Percentiles rank a stretch among this genome's conserved stretches.
phyloP scores from a whole-genome alignment of 2,329 filamentous ascomycete genomes.

The Cercospora beticola region DNA sequence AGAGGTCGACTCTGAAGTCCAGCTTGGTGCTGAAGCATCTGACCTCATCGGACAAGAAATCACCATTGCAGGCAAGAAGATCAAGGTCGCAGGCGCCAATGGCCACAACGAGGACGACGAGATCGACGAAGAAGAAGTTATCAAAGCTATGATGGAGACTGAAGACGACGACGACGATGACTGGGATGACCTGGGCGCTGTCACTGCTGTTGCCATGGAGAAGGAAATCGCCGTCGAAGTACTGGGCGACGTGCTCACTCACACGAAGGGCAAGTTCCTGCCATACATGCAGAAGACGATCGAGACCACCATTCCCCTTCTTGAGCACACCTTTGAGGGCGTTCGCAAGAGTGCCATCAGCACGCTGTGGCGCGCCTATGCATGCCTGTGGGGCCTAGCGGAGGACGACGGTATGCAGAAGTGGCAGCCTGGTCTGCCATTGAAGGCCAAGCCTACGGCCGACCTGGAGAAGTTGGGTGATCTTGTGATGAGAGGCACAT shows the following conservation, averaged over 20 bases:
- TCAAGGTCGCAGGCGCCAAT: conserved; percentile 70
- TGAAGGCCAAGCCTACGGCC: conserved; percentile 73
- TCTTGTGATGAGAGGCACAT: conserved; percentile 78
- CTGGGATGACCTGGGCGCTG: conserved; percentile 78
- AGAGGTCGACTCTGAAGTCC: conserved; percentile 75
- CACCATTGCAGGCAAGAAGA: conserved; percentile 76
- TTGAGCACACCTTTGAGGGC: conserved; percentile 88
- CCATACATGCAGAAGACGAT: conserved; percentile 88
- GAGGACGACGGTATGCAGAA: conserved; percentile 76
- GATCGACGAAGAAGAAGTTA: conserved; percentile 59
- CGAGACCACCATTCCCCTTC: conserved; percentile 73
- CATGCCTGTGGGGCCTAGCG: conserved; percentile 83
- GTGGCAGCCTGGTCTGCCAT: conserved; percentile 84
- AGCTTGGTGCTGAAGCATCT: conserved; percentile 70
- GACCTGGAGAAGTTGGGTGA: conserved; percentile 84
- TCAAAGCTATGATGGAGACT: conserved; percentile 48
- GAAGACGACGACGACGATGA: conserved; percentile 68
- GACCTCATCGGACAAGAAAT: conserved; percentile 75
- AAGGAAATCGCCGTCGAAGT: conserved; percentile 98
- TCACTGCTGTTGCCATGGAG: conserved; percentile 87
- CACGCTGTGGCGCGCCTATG: conserved; percentile 90
- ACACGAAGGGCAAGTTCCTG: conserved; percentile 76
- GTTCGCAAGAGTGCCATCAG: conserved; percentile 88
- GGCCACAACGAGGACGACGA: conserved; percentile 50
- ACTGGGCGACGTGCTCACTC: conserved; percentile 84